These are phyloP conservation scores for Fusarium secorum DNA, from an alignment of 2,329 filamentous ascomycete genomes.

Conservation along the genomic window DNA sequence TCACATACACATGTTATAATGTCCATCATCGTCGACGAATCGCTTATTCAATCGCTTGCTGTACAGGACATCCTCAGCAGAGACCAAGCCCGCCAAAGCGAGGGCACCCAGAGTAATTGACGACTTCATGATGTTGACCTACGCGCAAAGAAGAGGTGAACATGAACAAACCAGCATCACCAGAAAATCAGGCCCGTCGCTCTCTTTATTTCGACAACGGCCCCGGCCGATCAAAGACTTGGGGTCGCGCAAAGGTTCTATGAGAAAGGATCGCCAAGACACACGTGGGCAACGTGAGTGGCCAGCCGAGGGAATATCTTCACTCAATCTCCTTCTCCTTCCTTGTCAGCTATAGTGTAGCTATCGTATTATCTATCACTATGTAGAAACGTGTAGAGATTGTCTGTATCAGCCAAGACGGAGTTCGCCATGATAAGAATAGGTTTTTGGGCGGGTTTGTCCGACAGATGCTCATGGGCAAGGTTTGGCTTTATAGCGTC, in stretches of 20 bases:
- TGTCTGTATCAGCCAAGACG: not conserved
- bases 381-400: not conserved
- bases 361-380: not conserved
- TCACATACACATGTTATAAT: slow-evolving; percentile 61
- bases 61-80: slow-evolving; percentile 56
- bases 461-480: slow-evolving; percentile 24
- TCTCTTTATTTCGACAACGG: slow-evolving; percentile 23
- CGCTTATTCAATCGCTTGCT: slow-evolving; percentile 60
- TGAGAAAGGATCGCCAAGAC: slow-evolving; percentile 37
- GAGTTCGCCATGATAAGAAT: not conserved
- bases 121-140: slow-evolving; percentile 31
- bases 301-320: slow-evolving; percentile 17
- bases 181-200: slow-evolving; percentile 7
- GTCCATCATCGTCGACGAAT: slow-evolving; percentile 56
- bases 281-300: slow-evolving; percentile 41
- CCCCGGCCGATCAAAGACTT: slow-evolving; percentile 15
- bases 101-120: slow-evolving; percentile 34
- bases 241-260: slow-evolving; percentile 23
- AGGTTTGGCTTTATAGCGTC: slow-evolving; percentile 22
- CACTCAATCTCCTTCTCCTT: not conserved
- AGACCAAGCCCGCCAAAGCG: slow-evolving; percentile 43
- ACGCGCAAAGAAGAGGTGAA: not conserved
- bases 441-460: not conserved
- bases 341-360: not conserved
- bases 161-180: not conserved